These are phyloP conservation scores for Eutrema yunnanense DNA, from an alignment of 345 rosid species.

Conservation along the genomic window DNA sequence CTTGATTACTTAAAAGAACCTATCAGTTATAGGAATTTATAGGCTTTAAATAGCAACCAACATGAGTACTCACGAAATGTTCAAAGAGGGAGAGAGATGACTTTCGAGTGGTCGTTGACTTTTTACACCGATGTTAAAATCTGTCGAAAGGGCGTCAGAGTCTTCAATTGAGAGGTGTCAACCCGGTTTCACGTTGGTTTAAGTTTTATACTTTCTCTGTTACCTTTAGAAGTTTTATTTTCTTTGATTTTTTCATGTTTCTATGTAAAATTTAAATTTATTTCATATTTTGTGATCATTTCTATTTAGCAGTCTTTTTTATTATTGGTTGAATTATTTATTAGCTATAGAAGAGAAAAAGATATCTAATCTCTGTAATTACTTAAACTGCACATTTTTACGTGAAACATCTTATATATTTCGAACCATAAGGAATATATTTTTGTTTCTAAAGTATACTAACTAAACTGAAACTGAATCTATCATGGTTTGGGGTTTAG, in stretches of 20 bases:
- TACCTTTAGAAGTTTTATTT: background rate
- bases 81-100: background rate
- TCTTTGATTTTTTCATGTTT: background rate
- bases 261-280: background rate
- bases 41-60: background rate
- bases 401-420: too few relatives aligned
- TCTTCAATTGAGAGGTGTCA: background rate
- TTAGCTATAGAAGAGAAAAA: too few relatives aligned
- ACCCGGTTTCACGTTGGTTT: background rate
- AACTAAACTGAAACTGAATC: background rate
- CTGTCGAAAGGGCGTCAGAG: background rate
- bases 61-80: background rate
- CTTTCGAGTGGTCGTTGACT: background rate
- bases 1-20: background rate
- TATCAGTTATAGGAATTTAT: background rate
- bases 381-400: too few relatives aligned
- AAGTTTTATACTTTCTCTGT: background rate
- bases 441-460: background rate
- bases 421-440: too few relatives aligned
- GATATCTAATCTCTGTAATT: too few relatives aligned
- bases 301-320: background rate
- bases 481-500: background rate
- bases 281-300: background rate
- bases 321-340: background rate
- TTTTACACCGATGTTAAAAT: background rate